A percentile compares a stretch with the other conserved stretches of the same genome.
Evolutionary conservation across 1,284 basidiomycete species (phyloP).

Genomic region (Heterobasidion parviporum): DNA sequence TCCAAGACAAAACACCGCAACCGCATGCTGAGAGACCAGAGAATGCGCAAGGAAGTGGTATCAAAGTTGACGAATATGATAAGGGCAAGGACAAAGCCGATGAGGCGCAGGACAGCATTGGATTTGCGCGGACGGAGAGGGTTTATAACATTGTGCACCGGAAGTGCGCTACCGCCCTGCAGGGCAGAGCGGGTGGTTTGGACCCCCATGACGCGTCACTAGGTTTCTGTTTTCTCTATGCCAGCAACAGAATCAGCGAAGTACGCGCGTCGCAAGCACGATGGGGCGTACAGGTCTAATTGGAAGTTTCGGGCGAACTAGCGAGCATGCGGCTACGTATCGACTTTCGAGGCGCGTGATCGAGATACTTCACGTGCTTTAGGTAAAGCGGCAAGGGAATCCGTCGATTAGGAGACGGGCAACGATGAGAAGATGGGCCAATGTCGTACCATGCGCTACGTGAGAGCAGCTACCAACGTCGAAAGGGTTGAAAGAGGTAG

Average conservation of each 20-base stretch:
- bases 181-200: background rate
- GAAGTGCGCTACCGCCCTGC: background rate
- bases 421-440: background rate
- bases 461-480: background rate
- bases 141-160: background rate
- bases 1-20: background rate
- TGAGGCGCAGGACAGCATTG: background rate
- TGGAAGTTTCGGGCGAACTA: background rate
- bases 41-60: background rate
- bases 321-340: background rate
- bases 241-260: background rate
- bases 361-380: background rate
- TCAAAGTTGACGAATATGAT: background rate
- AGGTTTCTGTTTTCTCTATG: background rate
- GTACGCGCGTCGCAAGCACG: background rate
- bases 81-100: background rate
- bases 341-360: background rate
- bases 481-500: too few relatives aligned
- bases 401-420: background rate
- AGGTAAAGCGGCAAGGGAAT: background rate
- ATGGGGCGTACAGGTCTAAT: background rate
- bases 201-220: conserved; percentile 5
- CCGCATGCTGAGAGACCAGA: background rate
- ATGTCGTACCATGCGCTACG: background rate
- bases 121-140: background rate